Conservation (phyloP, 75 land plant species). For the Picea sitchensis region DNA sequence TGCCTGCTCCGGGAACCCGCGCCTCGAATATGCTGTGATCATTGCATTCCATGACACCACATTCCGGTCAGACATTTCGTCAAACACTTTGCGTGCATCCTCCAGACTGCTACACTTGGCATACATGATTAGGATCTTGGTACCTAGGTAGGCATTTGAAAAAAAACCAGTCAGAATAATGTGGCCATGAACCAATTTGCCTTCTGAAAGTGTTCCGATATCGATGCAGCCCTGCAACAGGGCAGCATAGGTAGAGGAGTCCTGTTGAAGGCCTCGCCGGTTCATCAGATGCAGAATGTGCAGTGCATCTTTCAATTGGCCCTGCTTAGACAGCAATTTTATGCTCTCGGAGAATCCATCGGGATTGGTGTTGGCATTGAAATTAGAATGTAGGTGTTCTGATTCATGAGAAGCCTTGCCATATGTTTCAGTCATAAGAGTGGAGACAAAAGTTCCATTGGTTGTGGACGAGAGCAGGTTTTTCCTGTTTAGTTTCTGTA, state of each 20-base stretch:
- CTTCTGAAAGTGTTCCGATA: not conserved
- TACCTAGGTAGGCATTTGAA: not conserved
- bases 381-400: no score
- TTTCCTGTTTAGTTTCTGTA: no score
- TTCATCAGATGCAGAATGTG: not conserved
- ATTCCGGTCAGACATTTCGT: constrained; percentile 14
- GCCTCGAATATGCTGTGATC: constrained; percentile 8
- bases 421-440: no score
- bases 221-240: not conserved
- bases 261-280: not conserved
- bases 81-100: constrained; percentile 21
- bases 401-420: no score
- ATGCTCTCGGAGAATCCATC: no score
- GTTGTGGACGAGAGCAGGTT: no score
- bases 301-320: not conserved
- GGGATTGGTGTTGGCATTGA: no score
- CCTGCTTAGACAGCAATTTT: not conserved
- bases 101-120: constrained; percentile 19
- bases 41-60: constrained; percentile 19
- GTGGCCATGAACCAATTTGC: constrained; percentile 6
- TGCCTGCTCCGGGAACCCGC: constrained; percentile 21
- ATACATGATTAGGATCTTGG: constrained; percentile 14
- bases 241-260: not conserved
- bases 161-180: not conserved
- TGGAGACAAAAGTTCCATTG: no score